Evolutionary conservation across 169 alveolate species (phyloP).

Genomic region (Plasmodium knowlesi): DNA sequence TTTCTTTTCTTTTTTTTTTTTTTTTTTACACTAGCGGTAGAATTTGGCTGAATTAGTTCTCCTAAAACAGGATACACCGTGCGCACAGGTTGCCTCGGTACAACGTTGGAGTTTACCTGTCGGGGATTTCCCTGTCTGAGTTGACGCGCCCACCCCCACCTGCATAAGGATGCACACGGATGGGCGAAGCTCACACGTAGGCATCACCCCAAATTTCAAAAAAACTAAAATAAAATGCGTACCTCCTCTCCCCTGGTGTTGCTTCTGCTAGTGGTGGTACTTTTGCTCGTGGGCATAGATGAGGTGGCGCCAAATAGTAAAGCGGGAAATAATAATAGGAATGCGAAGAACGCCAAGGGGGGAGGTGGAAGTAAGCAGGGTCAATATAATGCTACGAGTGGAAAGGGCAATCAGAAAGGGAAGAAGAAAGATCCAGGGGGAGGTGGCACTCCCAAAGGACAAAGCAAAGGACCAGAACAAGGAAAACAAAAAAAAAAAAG

Average conservation of each 20-base stretch:
- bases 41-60: no score
- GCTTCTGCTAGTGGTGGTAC: neutral
- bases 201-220: neutral
- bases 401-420: neutral
- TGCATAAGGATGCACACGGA: neutral
- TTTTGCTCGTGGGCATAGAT: slow-evolving; percentile 5
- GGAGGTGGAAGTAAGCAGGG: neutral
- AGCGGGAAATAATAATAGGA: neutral
- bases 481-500: slow-evolving; percentile 4
- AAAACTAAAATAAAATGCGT: neutral
- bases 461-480: neutral
- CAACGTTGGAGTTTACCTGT: neutral
- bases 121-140: neutral
- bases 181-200: neutral
- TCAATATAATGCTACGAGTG: neutral
- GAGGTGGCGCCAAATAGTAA: slow-evolving; percentile 5
- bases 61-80: neutral
- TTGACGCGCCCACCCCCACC: neutral
- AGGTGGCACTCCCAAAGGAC: neutral
- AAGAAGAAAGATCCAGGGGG: neutral
- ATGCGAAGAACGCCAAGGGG: neutral
- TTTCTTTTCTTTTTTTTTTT: no score
- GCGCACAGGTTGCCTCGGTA: neutral
- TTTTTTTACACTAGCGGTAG: neutral
- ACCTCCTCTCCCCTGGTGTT: neutral